A percentile compares a stretch with the other conserved stretches of the same genome.
These are phyloP conservation scores for Cucumis variabilis DNA, from an alignment of 331 rosid genomes.

Conservation along the genomic window DNA sequence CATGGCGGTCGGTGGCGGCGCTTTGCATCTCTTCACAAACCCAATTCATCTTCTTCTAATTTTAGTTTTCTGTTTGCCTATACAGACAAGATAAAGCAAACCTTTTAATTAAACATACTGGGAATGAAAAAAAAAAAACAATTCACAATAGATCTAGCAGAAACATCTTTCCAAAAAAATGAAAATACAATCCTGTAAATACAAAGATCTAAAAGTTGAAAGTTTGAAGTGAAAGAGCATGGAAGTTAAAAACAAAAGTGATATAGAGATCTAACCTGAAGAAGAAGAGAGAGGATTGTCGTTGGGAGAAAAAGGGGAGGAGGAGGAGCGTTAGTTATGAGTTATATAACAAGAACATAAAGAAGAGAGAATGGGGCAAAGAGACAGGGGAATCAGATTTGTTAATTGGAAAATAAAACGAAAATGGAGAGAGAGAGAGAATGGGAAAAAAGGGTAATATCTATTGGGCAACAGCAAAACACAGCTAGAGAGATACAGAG, in stretches of 20 bases:
- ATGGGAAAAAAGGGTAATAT: too few species aligned
- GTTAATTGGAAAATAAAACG: not conserved
- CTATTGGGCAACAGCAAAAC: not conserved
- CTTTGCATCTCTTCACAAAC: conserved; percentile 57
- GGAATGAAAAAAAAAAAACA: not conserved
- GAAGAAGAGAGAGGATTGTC: not conserved
- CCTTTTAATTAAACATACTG: not conserved
- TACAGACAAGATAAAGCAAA: not conserved
- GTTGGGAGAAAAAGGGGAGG: not conserved
- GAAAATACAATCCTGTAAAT: not conserved
- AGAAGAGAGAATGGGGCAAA: not conserved
- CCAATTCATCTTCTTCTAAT: conserved; percentile 57
- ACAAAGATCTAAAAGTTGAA: not conserved
- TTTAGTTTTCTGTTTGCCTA: not conserved
- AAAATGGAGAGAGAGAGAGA: not conserved
- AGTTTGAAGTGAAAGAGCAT: not conserved
- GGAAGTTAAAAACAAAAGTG: not conserved
- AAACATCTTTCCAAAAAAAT: not conserved
- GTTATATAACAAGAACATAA: not conserved
- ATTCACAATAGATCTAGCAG: not conserved
- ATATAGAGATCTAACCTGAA: not conserved
- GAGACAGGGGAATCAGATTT: conserved; percentile 8
- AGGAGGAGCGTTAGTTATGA: not conserved
- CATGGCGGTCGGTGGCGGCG: conserved; percentile 42
- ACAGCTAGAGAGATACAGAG: not conserved